These are phyloP conservation scores for Hypoxylon fragiforme DNA, from an alignment of 495 filamentous ascomycete genomes.

Conservation along the genomic window DNA sequence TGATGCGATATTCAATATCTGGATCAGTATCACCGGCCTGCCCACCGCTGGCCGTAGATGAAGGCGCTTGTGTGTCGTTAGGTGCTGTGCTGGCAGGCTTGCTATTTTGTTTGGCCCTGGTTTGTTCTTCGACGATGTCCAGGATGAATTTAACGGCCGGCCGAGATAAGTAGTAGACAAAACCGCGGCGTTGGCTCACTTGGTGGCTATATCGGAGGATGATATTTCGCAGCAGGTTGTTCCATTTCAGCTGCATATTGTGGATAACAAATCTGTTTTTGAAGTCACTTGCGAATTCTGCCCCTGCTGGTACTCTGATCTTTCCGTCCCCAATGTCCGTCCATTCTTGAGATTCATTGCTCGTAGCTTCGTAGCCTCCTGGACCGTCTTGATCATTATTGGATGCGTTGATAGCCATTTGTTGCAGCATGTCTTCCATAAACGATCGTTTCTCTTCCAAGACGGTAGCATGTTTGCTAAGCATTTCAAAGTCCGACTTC, in stretches of 20 bases:
- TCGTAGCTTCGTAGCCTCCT: slow-evolving; percentile 12
- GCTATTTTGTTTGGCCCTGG: slow-evolving; percentile 60
- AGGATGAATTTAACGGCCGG: slow-evolving; percentile 97
- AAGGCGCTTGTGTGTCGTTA: slow-evolving; percentile 28
- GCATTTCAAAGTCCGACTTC: slow-evolving; percentile 64
- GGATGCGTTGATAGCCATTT: slow-evolving; percentile 51
- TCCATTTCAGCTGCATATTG: slow-evolving; percentile 98
- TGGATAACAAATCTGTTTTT: slow-evolving; percentile 98
- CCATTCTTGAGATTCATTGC: slow-evolving; percentile 25
- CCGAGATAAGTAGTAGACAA: slow-evolving; percentile 96
- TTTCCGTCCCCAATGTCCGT: slow-evolving; percentile 43
- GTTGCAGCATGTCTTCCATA: slow-evolving; percentile 70
- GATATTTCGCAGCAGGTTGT: slow-evolving; percentile 92
- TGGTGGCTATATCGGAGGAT: slow-evolving; percentile 97
- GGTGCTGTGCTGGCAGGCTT: slow-evolving; percentile 41
- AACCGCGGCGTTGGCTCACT: slow-evolving; percentile 92
- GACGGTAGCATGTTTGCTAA: slow-evolving; percentile 69
- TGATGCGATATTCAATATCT: slow-evolving; percentile 81
- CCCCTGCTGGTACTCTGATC: slow-evolving; percentile 53
- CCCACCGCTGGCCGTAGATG: slow-evolving; percentile 40
- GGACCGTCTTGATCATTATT: slow-evolving; percentile 17
- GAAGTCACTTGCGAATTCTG: slow-evolving; percentile 86
- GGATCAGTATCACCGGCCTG: slow-evolving; percentile 48
- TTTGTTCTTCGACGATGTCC: slow-evolving; percentile 94
- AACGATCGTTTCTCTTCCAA: slow-evolving; percentile 76